These are phyloP conservation scores for Colletotrichum tropicale DNA, from an alignment of 2,329 filamentous ascomycete species.

Conservation along the genomic window DNA sequence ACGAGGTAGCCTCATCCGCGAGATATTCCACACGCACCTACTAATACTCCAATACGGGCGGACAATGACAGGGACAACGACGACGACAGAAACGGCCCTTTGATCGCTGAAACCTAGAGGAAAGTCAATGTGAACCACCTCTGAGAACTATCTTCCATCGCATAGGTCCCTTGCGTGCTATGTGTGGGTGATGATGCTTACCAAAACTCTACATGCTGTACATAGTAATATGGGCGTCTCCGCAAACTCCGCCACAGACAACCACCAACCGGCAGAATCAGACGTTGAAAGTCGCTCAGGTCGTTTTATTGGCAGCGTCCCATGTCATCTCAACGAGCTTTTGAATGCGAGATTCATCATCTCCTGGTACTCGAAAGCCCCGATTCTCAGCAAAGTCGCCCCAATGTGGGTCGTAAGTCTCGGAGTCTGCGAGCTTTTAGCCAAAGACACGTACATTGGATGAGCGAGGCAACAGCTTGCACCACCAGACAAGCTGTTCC, in stretches of 20 bases:
- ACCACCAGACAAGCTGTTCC: neutral
- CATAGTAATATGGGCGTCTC: neutral
- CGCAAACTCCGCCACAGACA: neutral
- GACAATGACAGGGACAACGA: no score
- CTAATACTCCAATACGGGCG: no score
- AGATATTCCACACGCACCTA: no score
- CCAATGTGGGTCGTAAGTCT: neutral
- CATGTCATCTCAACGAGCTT: neutral
- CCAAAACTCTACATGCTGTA: neutral
- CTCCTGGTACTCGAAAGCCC: neutral
- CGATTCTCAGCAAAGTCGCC: neutral
- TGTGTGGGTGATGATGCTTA: no score
- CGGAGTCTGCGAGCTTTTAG: neutral
- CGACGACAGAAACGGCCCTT: no score
- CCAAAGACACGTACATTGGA: neutral
- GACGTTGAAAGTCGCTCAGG: neutral
- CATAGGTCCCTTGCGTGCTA: no score
- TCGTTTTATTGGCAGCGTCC: neutral
- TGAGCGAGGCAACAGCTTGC: neutral
- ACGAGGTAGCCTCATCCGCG: no score
- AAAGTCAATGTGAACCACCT: no score
- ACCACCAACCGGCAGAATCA: neutral
- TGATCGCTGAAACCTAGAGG: no score
- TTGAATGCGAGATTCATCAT: neutral
- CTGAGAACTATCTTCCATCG: fast-evolving